phyloP scores from a whole-genome alignment of 2,329 filamentous ascomycete genomes.

The Microsporum ferrugineum region DNA sequence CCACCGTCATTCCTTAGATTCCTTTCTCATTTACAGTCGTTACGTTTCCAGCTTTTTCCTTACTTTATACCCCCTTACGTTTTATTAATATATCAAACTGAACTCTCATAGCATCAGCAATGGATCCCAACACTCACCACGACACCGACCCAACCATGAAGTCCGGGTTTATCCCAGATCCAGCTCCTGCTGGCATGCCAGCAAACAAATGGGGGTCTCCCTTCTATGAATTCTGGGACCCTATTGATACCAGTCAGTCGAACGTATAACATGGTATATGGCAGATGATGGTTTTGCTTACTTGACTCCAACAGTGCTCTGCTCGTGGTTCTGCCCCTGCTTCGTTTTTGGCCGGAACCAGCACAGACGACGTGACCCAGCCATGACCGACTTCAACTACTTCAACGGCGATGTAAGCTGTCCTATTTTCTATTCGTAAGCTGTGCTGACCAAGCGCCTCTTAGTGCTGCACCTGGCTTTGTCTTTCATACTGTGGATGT shows the following conservation, averaged over 20 bases:
- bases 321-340: constrained; percentile 19
- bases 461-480: constrained; percentile 28
- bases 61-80: not conserved
- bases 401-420: not conserved
- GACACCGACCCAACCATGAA: not conserved
- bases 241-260: not conserved
- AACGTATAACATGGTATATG: not conserved
- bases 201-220: not conserved
- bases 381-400: not conserved
- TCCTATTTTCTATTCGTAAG: not conserved
- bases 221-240: not conserved
- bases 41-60: not conserved
- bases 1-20: not conserved
- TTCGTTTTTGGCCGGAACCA: constrained; percentile 1
- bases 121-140: not conserved
- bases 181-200: not conserved
- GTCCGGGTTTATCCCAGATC: not conserved
- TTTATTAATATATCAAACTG: not conserved
- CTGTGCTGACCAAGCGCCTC: not conserved
- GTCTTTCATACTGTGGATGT: constrained; percentile 22
- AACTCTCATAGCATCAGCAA: not conserved
- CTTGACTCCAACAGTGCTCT: constrained; percentile 16
- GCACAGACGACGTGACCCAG: not conserved
- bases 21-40: not conserved
- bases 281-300: not conserved